Evolutionary conservation across 75 land plant species (phyloP).

Genomic region (Picea glauca): DNA sequence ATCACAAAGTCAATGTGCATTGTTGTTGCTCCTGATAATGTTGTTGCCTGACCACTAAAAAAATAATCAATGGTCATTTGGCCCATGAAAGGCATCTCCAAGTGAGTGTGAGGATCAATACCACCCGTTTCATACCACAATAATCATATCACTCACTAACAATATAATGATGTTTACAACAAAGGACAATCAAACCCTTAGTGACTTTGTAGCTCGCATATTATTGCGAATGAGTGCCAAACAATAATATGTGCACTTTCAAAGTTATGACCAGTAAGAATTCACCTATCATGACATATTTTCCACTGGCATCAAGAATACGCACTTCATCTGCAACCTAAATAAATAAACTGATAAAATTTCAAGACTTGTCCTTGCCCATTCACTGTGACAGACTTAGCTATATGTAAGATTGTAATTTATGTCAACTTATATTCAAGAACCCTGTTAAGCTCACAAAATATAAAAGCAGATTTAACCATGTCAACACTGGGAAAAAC

Average conservation of each 20-base stretch:
- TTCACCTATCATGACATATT: slow-evolving; percentile 97
- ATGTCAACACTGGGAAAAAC: neutral
- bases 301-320: slow-evolving; percentile 91
- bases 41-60: slow-evolving; percentile 93
- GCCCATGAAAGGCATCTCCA: slow-evolving; percentile 93
- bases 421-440: neutral
- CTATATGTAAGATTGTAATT: neutral
- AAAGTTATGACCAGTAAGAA: neutral
- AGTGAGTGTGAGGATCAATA: slow-evolving; percentile 96
- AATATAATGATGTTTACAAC: neutral
- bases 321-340: slow-evolving; percentile 81
- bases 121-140: slow-evolving; percentile 57
- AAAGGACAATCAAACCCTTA: neutral
- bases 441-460: neutral
- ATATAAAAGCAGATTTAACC: neutral
- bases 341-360: neutral
- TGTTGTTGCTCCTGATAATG: slow-evolving; percentile 96
- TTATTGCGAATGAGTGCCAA: neutral
- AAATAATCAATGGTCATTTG: slow-evolving; percentile 78
- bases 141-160: neutral
- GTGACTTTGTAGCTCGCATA: neutral
- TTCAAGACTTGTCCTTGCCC: slow-evolving; percentile 3
- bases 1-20: slow-evolving; percentile 99
- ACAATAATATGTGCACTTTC: neutral
- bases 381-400: neutral